Conservation (phyloP, 2,329 filamentous ascomycete genomes). For the Sphaerulina vaccinii region DNA sequence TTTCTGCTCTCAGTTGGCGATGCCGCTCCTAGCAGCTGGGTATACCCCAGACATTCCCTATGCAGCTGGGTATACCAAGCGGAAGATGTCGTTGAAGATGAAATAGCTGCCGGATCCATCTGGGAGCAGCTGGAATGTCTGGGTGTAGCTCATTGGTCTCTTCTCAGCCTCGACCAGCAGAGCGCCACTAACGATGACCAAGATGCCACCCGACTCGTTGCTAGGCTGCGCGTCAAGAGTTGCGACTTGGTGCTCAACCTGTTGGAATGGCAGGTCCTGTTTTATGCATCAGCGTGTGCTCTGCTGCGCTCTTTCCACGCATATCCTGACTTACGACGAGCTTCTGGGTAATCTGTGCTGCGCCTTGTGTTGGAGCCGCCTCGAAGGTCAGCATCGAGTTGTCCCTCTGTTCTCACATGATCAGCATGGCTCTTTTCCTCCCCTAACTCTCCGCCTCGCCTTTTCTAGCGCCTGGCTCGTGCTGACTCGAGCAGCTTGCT, state of each 20-base stretch:
- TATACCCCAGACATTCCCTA: too few species aligned
- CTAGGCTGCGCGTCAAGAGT: constrained; percentile 84
- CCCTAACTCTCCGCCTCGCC: background rate
- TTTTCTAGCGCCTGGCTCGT: background rate
- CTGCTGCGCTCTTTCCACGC: background rate
- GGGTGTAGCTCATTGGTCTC: constrained; percentile 85
- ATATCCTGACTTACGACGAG: constrained; percentile 60
- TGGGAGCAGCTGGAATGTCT: constrained; percentile 80
- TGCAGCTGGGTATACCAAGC: constrained; percentile 66
- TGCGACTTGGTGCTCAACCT: constrained; percentile 73
- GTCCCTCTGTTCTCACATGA: constrained; percentile 59
- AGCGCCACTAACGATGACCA: constrained; percentile 85
- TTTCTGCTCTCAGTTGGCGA: too few species aligned
- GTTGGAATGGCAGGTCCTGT: constrained; percentile 74
- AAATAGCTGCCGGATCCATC: constrained; percentile 70
- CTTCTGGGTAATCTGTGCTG: constrained; percentile 71
- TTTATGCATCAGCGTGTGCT: background rate
- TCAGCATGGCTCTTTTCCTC: constrained; percentile 2
- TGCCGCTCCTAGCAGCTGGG: too few species aligned
- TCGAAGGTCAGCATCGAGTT: constrained; percentile 95
- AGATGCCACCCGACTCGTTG: constrained; percentile 64
- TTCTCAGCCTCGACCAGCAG: constrained; percentile 82
- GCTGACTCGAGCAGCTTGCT: background rate
- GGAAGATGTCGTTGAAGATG: constrained; percentile 94
- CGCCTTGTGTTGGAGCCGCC: constrained; percentile 64